Evolutionary conservation across 139 green algal species (phyloP), one percentile per base, ranked within the genome.

Genomic region (Chlamydomonas asymmetrica): DNA sequence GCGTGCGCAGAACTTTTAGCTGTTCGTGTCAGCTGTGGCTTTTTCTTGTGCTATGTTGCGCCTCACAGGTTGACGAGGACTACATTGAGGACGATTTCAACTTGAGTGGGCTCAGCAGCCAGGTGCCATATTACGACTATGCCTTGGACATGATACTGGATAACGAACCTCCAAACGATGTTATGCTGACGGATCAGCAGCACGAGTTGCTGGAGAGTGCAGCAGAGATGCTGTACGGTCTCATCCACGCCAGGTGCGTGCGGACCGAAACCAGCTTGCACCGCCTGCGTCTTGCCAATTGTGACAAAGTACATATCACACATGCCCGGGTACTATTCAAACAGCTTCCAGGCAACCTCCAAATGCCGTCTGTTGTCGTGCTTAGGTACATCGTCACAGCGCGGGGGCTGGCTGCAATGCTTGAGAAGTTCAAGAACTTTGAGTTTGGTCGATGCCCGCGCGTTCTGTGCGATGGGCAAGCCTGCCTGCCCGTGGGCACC

Each of bases 1-100:
- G n/a, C n/a, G n/a, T n/a, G n/a, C n/a, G n/a, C n/a, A n/a, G n/a
- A n/a, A n/a, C n/a, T n/a, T n/a, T n/a, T n/a, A n/a, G n/a, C n/a
- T n/a, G n/a, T n/a, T n/a, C n/a, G n/a, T n/a, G n/a, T n/a, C n/a
- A n/a, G n/a, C n/a, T n/a, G n/a, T n/a, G n/a, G n/a, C n/a, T n/a
- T n/a, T n/a, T n/a, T n/a, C n/a, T n/a, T n/a, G n/a, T n/a, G n/a
- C n/a, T n/a, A n/a, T n/a, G n/a, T n/a, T n/a, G n/a, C n/a, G n/a
- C n/a, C n/a, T n/a, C n/a, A n/a, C n/a, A 93, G 48, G 70, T 76
- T 23, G 84, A 90, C 40, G 84, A 90, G 56, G 84, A 90, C 38
- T 99, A 97, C 86, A 97, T 99, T 63, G 92, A 98, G 80, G 96
- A 99, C 80, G 95, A 98, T 80, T 99, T 99, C 87, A 99, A 99